Evolutionary conservation across 1,284 basidiomycete species (phyloP).

Genomic region (Erythrobasidium hasegawianum): DNA sequence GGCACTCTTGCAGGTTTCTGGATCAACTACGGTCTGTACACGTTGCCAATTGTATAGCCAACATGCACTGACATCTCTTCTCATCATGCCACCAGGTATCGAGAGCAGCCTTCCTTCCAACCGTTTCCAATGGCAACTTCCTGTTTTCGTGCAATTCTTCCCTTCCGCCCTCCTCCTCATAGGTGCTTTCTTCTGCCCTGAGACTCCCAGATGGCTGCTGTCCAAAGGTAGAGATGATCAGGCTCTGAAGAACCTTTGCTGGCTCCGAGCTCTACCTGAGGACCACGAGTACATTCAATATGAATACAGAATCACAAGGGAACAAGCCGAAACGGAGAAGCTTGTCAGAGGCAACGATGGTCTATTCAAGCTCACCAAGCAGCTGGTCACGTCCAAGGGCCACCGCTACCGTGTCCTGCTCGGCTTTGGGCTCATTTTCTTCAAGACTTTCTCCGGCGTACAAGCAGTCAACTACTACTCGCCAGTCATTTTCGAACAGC

Average conservation of each 20-base stretch:
- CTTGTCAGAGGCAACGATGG: conserved; percentile 30
- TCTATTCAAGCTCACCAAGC: conserved; percentile 19
- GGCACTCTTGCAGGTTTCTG: conserved; percentile 45
- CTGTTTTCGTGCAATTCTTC: conserved; percentile 47
- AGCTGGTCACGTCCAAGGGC: conserved; percentile 30
- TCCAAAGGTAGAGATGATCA: conserved; percentile 40
- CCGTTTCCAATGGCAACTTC: conserved; percentile 47
- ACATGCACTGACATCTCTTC: neutral
- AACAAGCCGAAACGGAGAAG: conserved; percentile 33
- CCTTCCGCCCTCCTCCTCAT: conserved; percentile 45
- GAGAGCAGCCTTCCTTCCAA: conserved; percentile 35
- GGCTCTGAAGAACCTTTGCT: conserved; percentile 41
- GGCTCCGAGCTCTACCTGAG: conserved; percentile 37
- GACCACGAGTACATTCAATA: conserved; percentile 44
- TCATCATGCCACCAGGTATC: conserved; percentile 38
- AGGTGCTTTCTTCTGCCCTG: conserved; percentile 42
- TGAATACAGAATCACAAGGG: conserved; percentile 34
- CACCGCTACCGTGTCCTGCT: conserved; percentile 25
- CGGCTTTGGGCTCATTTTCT: conserved; percentile 35
- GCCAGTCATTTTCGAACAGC: conserved; percentile 27
- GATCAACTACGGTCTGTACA: conserved; percentile 47
- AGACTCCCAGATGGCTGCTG: conserved; percentile 48
- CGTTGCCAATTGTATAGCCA: neutral
- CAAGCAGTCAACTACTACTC: conserved; percentile 38
- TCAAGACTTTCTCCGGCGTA: conserved; percentile 38